phyloP scores from a whole-genome alignment of 192 early-diverging fungal genomes.

The Hyaloraphidium curvatum region DNA sequence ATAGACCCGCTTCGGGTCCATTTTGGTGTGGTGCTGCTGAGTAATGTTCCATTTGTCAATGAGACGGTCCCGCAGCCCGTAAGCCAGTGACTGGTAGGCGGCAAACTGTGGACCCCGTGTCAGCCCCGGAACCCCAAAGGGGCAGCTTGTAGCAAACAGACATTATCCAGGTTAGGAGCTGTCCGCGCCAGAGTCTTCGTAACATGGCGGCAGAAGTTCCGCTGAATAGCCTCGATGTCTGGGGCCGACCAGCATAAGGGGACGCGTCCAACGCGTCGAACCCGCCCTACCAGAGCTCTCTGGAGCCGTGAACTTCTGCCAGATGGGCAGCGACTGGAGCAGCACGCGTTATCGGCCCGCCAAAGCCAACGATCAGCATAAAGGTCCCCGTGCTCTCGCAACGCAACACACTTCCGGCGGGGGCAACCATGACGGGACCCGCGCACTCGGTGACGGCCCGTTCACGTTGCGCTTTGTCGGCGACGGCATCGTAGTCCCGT shows the following conservation, averaged over 20 bases:
- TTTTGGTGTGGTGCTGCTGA: constrained; percentile 60
- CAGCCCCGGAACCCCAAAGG: no score
- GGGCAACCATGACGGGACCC: no score
- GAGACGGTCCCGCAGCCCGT: constrained; percentile 78
- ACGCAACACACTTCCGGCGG: no score
- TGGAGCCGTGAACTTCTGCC: constrained; percentile 15
- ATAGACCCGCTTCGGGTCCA: constrained; percentile 84
- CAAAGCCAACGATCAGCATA: no score
- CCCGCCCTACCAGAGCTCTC: constrained; percentile 11
- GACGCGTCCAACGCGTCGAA: background rate
- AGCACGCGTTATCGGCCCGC: no score
- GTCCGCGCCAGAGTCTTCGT: constrained; percentile 78
- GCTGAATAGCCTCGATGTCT: constrained; percentile 57
- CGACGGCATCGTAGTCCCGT: no score
- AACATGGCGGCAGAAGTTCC: constrained; percentile 74
- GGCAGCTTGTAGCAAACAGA: no score
- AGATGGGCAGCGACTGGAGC: constrained; percentile 9
- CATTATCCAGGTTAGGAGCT: constrained; percentile 77
- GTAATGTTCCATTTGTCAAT: constrained; percentile 89
- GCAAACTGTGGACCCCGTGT: no score
- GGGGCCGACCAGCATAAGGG: background rate
- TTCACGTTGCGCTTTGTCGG: no score
- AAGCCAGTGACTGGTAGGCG: constrained; percentile 82
- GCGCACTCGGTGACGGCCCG: no score
- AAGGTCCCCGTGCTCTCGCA: no score